Conservation (phyloP, 495 filamentous ascomycete genomes). For the Lindgomyces ingoldianus region DNA sequence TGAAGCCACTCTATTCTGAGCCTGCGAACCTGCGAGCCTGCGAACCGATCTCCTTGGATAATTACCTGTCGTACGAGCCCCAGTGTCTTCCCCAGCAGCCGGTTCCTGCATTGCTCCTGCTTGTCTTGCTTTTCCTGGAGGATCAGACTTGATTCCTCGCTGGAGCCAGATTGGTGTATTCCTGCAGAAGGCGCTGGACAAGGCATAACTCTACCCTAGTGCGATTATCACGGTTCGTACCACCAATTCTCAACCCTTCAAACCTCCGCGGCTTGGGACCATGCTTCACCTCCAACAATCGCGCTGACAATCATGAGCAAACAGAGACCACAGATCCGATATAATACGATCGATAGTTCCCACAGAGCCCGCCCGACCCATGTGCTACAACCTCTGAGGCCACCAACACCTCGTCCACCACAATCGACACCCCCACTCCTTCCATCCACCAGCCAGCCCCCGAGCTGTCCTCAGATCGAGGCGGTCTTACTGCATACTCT, state of each 20-base stretch:
- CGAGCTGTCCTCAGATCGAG: constrained; percentile 12
- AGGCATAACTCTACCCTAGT: constrained; percentile 18
- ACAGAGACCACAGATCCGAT: constrained; percentile 14
- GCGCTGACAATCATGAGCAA: constrained; percentile 33
- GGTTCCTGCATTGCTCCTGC: constrained; percentile 24
- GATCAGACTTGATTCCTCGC: constrained; percentile 6
- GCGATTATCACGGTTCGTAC: constrained; percentile 31
- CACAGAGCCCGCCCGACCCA: constrained; percentile 10
- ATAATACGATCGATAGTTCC: not conserved
- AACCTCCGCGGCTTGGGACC: constrained; percentile 7
- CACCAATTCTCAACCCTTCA: constrained; percentile 12
- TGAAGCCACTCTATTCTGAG: constrained; percentile 3
- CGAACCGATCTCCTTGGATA: constrained; percentile 10
- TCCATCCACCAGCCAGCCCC: not conserved
- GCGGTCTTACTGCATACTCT: constrained; percentile 8
- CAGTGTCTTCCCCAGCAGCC: constrained; percentile 13
- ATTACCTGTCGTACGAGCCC: constrained; percentile 24
- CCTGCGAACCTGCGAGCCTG: constrained; percentile 3
- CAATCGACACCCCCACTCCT: constrained; percentile 1
- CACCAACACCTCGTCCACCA: constrained; percentile 12
- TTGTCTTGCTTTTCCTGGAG: constrained; percentile 10
- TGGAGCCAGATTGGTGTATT: constrained; percentile 19
- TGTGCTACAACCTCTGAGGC: constrained; percentile 14
- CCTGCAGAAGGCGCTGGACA: constrained; percentile 18
- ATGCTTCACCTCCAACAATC: not conserved